These are phyloP conservation scores for Pythium volutum DNA, from an alignment of 352 stramenopile species.

Conservation along the genomic window DNA sequence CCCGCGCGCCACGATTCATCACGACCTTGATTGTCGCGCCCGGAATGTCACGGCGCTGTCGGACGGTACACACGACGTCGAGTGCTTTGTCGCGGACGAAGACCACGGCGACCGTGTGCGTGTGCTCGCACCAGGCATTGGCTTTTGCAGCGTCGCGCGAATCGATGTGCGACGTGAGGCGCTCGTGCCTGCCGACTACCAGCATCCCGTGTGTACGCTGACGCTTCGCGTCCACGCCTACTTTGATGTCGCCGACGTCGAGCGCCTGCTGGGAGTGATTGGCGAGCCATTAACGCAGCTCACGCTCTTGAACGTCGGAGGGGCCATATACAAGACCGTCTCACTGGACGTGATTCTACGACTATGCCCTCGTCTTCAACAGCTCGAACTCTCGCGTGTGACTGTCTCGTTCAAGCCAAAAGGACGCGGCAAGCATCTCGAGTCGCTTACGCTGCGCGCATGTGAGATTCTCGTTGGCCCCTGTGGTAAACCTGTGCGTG, in stretches of 20 bases:
- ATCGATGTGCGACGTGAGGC: background rate
- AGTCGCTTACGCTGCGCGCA: background rate
- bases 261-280: background rate
- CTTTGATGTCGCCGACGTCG: background rate
- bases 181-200: no score
- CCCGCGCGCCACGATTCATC: background rate
- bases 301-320: background rate
- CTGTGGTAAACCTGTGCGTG: no score
- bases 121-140: background rate
- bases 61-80: background rate
- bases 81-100: slow-evolving; percentile 1
- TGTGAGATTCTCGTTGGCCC: background rate
- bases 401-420: background rate
- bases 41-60: background rate
- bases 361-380: background rate
- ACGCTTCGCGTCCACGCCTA: background rate
- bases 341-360: background rate
- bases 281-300: slow-evolving; percentile 1
- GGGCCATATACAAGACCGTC: background rate
- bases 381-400: background rate
- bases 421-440: background rate
- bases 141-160: background rate
- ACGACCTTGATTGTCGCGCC: background rate
- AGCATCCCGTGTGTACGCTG: background rate
- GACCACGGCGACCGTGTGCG: background rate